Conservation (phyloP, 139 green algal genomes). For the Micractinium conductrix region DNA sequence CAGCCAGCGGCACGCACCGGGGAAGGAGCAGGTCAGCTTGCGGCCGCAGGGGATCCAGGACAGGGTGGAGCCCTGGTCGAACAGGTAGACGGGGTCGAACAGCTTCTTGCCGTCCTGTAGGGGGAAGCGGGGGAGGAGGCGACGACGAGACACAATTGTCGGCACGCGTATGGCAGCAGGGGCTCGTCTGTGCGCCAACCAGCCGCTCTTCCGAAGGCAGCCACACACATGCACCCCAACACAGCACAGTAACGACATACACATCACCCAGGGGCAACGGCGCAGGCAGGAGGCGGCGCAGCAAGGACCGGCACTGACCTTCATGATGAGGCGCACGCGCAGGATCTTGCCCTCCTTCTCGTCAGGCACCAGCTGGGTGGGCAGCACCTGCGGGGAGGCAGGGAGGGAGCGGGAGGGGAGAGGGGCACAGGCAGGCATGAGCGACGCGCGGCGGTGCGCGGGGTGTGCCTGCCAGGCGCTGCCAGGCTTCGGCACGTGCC, state of each 20-base stretch:
- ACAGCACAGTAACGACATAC: no score
- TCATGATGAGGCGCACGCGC: slow-evolving; percentile 99
- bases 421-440: background rate
- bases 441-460: no score
- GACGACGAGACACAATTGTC: no score
- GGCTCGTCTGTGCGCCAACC: no score
- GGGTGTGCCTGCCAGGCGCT: background rate
- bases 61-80: slow-evolving; percentile 99
- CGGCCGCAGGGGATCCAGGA: slow-evolving; percentile 99
- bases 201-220: no score
- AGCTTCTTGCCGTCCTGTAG: slow-evolving; percentile 89
- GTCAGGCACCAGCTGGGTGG: slow-evolving; percentile 99
- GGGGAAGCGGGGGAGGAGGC: no score
- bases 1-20: slow-evolving; percentile 50
- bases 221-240: no score
- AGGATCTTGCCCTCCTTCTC: slow-evolving; percentile 99
- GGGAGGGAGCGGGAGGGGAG: background rate
- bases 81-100: slow-evolving; percentile 96
- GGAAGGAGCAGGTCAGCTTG: slow-evolving; percentile 99
- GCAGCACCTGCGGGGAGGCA: slow-evolving; percentile 84
- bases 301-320: no score
- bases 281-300: no score
- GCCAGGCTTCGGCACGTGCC: no score
- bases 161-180: no score
- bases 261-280: no score